These are phyloP conservation scores for Starmerella cellae DNA, from an alignment of 805 yeast species.

Conservation along the genomic window DNA sequence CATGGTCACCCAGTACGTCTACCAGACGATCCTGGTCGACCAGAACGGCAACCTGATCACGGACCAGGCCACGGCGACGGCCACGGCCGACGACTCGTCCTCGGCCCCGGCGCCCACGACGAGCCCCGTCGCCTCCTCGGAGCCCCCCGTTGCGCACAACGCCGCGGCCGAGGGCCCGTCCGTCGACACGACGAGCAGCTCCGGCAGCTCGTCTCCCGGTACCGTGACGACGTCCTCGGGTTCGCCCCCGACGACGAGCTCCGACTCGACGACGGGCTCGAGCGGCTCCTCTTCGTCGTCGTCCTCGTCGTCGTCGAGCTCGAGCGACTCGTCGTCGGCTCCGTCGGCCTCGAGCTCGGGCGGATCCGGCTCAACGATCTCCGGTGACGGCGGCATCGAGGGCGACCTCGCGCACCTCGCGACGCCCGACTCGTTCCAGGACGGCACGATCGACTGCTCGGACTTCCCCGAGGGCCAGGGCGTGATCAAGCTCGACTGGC, in stretches of 20 bases:
- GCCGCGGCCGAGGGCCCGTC: constrained; percentile 24
- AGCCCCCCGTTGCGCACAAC: not conserved
- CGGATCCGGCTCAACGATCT: constrained; percentile 24
- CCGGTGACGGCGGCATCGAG: constrained; percentile 24
- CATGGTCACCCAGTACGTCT: constrained; percentile 34
- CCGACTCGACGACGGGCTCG: constrained; percentile 14
- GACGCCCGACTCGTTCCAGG: constrained; percentile 53
- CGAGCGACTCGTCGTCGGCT: constrained; percentile 26
- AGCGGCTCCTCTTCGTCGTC: not conserved
- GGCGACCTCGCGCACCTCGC: constrained; percentile 51
- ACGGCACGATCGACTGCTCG: constrained; percentile 56
- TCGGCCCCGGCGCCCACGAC: constrained; percentile 2
- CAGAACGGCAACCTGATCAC: constrained; percentile 28
- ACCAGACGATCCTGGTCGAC: constrained; percentile 35
- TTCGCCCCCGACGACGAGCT: constrained; percentile 7
- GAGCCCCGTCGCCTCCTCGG: not conserved
- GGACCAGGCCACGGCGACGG: constrained; percentile 26
- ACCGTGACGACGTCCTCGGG: constrained; percentile 14
- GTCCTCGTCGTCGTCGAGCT: constrained; percentile 11
- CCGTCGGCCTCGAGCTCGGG: constrained; percentile 28
- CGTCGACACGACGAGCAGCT: constrained; percentile 17
- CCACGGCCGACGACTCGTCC: constrained; percentile 10
- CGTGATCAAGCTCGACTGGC: constrained; percentile 59
- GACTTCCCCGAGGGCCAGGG: constrained; percentile 72
- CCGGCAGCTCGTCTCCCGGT: too few relatives aligned